Percentiles rank a stretch among this genome's conserved stretches.
phyloP scores from a whole-genome alignment of 1,139 yeast species.

The Debaryomyces subglobosus region DNA sequence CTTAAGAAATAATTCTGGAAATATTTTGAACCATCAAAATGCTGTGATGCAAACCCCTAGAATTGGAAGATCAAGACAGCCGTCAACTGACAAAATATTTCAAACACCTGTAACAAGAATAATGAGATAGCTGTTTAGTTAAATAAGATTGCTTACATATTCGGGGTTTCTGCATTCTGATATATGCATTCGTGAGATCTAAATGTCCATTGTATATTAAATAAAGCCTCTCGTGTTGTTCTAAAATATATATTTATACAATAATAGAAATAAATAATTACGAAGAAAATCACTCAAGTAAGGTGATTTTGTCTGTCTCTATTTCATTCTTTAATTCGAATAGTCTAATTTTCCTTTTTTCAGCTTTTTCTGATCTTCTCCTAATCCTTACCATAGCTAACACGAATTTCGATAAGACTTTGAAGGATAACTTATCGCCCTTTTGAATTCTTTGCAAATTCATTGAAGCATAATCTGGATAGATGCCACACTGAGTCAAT shows the following conservation, averaged over 20 bases:
- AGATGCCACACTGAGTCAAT: conserved; percentile 51
- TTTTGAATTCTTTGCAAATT: conserved; percentile 16
- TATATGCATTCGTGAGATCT: neutral
- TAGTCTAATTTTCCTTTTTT: conserved; percentile 27
- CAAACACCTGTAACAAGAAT: conserved; percentile 48
- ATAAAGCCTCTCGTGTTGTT: neutral
- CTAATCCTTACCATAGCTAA: conserved; percentile 58
- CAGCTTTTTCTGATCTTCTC: conserved; percentile 36
- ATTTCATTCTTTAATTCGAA: conserved; percentile 33
- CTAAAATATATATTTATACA: conserved; percentile 4
- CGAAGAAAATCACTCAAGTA: conserved; percentile 6
- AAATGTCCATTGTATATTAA: conserved; percentile 4
- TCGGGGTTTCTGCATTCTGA: neutral
- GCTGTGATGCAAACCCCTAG: conserved; percentile 41
- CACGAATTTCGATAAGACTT: conserved; percentile 51
- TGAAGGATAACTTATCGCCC: conserved; percentile 27
- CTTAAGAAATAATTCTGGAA: conserved; percentile 23
- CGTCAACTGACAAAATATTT: conserved; percentile 42
- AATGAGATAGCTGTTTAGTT: conserved; percentile 24
- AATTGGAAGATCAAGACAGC: conserved; percentile 40
- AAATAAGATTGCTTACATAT: neutral
- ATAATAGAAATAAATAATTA: conserved; percentile 3
- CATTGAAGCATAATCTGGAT: conserved; percentile 46
- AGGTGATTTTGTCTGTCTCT: conserved; percentile 19
- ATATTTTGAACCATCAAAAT: conserved; percentile 3